These are phyloP conservation scores for Eucalyptus melliodora DNA, from an alignment of 345 rosid species.

Conservation along the genomic window DNA sequence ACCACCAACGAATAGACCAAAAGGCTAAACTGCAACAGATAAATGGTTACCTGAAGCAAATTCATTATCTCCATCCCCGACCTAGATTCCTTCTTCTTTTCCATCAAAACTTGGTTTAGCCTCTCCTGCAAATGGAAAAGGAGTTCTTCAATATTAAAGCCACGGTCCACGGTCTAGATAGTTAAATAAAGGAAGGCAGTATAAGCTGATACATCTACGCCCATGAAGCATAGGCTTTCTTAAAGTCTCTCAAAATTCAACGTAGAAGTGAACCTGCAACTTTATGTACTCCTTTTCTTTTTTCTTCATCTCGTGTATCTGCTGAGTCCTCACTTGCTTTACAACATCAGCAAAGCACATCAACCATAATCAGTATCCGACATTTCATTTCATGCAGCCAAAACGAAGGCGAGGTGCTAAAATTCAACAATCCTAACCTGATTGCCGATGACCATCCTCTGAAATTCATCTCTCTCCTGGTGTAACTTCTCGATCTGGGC, in stretches of 20 bases:
- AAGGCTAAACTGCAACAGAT: neutral
- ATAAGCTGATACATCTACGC: neutral
- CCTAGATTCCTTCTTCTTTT: constrained; percentile 94
- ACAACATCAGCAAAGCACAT: constrained; percentile 6
- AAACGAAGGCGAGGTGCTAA: neutral
- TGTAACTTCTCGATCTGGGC: constrained; percentile 86
- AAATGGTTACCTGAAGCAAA: constrained; percentile 66
- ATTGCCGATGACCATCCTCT: constrained; percentile 91
- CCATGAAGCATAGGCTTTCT: neutral
- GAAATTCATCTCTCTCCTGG: constrained; percentile 95
- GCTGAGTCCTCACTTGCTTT: constrained; percentile 98
- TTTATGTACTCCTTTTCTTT: constrained; percentile 95
- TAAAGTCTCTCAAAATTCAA: neutral
- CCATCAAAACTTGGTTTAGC: constrained; percentile 94
- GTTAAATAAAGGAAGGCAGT: neutral
- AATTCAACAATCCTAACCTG: constrained; percentile 36
- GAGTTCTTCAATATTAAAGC: neutral
- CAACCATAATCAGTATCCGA: neutral
- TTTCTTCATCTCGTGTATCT: constrained; percentile 94
- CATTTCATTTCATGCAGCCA: neutral
- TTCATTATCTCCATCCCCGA: constrained; percentile 99
- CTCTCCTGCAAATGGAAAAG: constrained; percentile 42
- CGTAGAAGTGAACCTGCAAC: constrained; percentile 49
- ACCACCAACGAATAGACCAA: neutral
- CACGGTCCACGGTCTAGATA: neutral